Base-by-base conservation (phyloP, 805 yeast species). In the Yarrowia sp. region DNA sequence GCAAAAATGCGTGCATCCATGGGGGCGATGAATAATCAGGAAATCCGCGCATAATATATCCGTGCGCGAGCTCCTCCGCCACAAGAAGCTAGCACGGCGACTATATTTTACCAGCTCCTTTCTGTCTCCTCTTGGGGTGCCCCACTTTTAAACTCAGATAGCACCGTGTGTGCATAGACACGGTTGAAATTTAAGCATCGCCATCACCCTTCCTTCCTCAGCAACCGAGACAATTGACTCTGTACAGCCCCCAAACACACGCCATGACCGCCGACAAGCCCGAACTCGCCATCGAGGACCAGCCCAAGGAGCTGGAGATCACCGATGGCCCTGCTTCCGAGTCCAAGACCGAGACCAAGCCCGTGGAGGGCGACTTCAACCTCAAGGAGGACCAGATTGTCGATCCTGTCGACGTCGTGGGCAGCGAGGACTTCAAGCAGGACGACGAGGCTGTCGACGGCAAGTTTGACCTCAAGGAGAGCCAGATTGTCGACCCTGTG, bases 321-420 rank as follows among this genome's bases (percentile, higher is more conserved):
- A n/a, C 44, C 16, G 44, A 39, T 14, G 44, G 19, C 18, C 44
- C 44, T 13, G 44, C 42, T 12, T 16, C 41, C 16, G 14, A 5
- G 27, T 24, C 24, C 25, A 4, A 24, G 1, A 6, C 56, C 14
- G 69, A 70, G 25, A 60, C 53, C 53, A 38, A 41, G 14, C 63
- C 63, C 14, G 58, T 59, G 5, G 64, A 41, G 12, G 42, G 36
- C n/a, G 46, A 49, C 9, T 29, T 31, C 41, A 29, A 55, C 16
- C 33, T 41, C 21, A 47, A 14, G 19, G 33, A 14, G 29, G 18
- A 14, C 25, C 62, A 27, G 18, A 18, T 59, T n/a, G 44, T 38
- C 7, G 55, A 42, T 49, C 61, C 49, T n/a, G 32, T 27, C 4
- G 32, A 22, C 42, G 14, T 13, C 16, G 25, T 38, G 8, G 31